A percentile compares a stretch with the other conserved stretches of the same genome.
Conservation (phyloP, 352 stramenopile species). For the Phytophthora idaei region DNA sequence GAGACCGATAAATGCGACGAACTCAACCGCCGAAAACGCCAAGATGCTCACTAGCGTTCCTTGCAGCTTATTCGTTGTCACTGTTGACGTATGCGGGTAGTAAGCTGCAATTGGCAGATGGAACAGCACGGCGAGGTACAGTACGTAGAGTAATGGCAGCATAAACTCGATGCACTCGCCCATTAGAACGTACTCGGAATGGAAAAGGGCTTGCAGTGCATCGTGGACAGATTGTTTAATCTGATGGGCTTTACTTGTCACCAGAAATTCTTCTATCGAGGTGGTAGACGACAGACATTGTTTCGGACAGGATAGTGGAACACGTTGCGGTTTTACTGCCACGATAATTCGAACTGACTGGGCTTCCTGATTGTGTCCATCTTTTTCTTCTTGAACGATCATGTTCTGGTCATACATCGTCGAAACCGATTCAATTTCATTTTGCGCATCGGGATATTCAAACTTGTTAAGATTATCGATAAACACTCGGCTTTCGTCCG, state of each 20-base stretch:
- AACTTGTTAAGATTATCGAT: not conserved
- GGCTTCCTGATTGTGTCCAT: not conserved
- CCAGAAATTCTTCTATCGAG: not conserved
- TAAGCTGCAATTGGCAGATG: not conserved
- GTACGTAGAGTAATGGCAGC: not conserved
- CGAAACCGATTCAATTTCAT: no score
- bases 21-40: not conserved
- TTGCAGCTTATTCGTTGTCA: not conserved
- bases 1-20: no score
- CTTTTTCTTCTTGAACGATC: not conserved
- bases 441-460: not conserved
- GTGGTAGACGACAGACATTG: no score
- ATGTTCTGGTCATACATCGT: not conserved
- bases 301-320: not conserved
- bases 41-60: not conserved
- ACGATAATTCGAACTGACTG: not conserved
- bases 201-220: not conserved
- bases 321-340: not conserved
- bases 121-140: not conserved
- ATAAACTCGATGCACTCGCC: not conserved
- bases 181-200: not conserved
- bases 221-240: not conserved
- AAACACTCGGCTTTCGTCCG: not conserved
- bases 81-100: not conserved
- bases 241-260: not conserved